A percentile compares a stretch with the other conserved stretches of the same genome.
These are phyloP conservation scores for Aleurites moluccanus DNA, from an alignment of 441 rosid genomes.

Conservation along the genomic window DNA sequence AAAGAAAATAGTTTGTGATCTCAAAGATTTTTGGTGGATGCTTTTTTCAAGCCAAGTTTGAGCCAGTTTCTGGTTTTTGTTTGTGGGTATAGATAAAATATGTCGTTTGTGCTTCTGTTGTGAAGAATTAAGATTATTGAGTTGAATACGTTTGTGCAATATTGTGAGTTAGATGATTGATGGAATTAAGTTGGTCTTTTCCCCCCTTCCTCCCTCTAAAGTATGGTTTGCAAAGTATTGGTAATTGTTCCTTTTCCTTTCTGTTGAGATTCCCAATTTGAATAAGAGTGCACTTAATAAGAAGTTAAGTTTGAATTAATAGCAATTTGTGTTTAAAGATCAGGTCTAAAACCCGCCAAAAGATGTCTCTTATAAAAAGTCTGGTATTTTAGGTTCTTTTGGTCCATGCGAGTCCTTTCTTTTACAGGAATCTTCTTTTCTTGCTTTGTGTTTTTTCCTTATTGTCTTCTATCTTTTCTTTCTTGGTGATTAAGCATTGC, in stretches of 20 bases:
- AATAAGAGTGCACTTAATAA: slow-evolving; percentile 4
- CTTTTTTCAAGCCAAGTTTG: not conserved
- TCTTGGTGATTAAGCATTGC: slow-evolving; percentile 35
- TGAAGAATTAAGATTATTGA: not conserved
- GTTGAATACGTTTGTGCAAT: not conserved
- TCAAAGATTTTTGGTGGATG: not conserved
- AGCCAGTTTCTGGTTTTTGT: not conserved
- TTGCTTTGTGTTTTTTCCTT: slow-evolving; percentile 44
- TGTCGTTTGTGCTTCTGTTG: not conserved
- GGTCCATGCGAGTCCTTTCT: slow-evolving; percentile 53
- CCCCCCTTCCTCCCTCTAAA: not conserved
- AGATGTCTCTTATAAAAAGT: slow-evolving; percentile 43
- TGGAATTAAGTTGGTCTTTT: slow-evolving; percentile 1
- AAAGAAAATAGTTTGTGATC: not conserved
- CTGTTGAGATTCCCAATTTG: slow-evolving; percentile 32
- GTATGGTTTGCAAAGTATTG: not conserved
- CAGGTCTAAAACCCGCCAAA: slow-evolving; percentile 37
- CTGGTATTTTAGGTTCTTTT: slow-evolving; percentile 41
- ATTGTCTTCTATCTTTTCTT: slow-evolving; percentile 27
- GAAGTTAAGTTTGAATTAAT: slow-evolving; percentile 25
- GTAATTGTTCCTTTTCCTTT: slow-evolving; percentile 16
- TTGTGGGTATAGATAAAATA: not conserved
- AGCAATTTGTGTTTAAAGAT: slow-evolving; percentile 20
- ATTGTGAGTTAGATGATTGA: not conserved
- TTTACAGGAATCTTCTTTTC: slow-evolving; percentile 56